These are phyloP conservation scores for Melastoma candidum DNA, from an alignment of 441 rosid species.

Conservation along the genomic window DNA sequence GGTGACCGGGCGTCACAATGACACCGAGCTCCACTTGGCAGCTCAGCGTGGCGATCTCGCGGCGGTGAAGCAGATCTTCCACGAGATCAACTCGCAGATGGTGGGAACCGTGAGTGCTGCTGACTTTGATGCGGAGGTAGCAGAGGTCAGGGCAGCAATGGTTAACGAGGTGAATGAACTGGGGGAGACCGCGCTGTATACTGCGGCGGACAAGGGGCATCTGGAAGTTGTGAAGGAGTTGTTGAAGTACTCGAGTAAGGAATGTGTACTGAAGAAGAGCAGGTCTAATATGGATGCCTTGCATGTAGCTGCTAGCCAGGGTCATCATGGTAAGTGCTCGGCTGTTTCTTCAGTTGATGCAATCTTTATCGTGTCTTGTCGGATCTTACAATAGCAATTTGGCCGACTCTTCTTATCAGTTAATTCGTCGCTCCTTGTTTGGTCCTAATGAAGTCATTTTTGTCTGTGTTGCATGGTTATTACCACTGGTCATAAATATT, in stretches of 20 bases:
- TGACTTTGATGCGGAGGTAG: slow-evolving; percentile 75
- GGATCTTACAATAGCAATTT: too few species aligned
- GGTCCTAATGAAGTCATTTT: too few species aligned
- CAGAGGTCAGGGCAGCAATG: slow-evolving; percentile 55
- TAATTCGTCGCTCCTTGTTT: slow-evolving; percentile 1
- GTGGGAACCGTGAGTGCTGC: slow-evolving; percentile 42
- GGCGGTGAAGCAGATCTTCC: slow-evolving; percentile 50
- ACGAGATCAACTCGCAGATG: slow-evolving; percentile 69
- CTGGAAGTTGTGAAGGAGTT: slow-evolving; percentile 67
- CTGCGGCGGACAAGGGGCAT: slow-evolving; percentile 78
- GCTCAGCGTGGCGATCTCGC: slow-evolving; percentile 69
- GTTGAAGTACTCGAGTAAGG: slow-evolving; percentile 45
- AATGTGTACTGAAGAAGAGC: slow-evolving; percentile 50
- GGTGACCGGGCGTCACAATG: slow-evolving; percentile 90
- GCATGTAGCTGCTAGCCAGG: slow-evolving; percentile 78
- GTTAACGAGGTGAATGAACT: slow-evolving; percentile 83
- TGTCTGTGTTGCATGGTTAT: too few species aligned
- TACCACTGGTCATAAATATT: too few species aligned
- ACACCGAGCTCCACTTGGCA: slow-evolving; percentile 85
- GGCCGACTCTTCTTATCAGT: too few species aligned
- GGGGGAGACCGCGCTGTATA: slow-evolving; percentile 82
- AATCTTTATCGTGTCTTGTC: too few species aligned
- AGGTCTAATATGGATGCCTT: slow-evolving; percentile 60
- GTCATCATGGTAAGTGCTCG: slow-evolving; percentile 50
- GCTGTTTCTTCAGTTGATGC: too few species aligned